Evolutionary conservation across 2,329 filamentous ascomycete genomes (phyloP).

Genomic region (Metarhizium rileyi): DNA sequence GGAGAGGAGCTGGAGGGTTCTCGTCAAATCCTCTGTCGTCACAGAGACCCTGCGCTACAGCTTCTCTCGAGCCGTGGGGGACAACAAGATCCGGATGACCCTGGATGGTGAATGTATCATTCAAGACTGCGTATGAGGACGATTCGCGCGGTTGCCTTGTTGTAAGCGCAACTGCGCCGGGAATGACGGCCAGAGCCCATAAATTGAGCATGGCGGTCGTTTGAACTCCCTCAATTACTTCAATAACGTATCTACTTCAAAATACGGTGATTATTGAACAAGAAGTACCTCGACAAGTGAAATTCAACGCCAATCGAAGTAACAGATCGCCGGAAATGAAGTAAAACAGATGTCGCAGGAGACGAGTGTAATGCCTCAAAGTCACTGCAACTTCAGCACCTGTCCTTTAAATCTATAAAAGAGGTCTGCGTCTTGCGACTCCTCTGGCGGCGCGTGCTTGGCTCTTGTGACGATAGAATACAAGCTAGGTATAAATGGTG

Average conservation of each 20-base stretch:
- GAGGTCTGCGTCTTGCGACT: not conserved
- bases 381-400: not conserved
- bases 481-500: not conserved
- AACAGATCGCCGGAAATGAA: no score
- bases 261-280: no score
- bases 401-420: not conserved
- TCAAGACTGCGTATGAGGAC: not conserved
- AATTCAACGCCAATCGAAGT: no score
- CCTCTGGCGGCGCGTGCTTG: not conserved
- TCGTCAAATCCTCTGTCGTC: constrained; percentile 6
- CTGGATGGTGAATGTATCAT: not conserved
- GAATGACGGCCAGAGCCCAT: not conserved
- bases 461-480: not conserved
- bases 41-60: constrained; percentile 1
- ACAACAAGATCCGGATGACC: constrained; percentile 1
- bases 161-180: not conserved
- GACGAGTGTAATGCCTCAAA: not conserved
- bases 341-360: no score
- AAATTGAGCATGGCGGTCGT: not conserved
- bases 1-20: constrained; percentile 13
- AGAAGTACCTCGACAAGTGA: no score
- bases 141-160: not conserved
- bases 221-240: not conserved
- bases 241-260: no score
- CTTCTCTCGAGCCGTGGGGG: not conserved